A percentile compares a stretch with the other conserved stretches of the same genome.
Conservation (phyloP, 164 flowering plant genomes). For the Saururus chinensis region DNA sequence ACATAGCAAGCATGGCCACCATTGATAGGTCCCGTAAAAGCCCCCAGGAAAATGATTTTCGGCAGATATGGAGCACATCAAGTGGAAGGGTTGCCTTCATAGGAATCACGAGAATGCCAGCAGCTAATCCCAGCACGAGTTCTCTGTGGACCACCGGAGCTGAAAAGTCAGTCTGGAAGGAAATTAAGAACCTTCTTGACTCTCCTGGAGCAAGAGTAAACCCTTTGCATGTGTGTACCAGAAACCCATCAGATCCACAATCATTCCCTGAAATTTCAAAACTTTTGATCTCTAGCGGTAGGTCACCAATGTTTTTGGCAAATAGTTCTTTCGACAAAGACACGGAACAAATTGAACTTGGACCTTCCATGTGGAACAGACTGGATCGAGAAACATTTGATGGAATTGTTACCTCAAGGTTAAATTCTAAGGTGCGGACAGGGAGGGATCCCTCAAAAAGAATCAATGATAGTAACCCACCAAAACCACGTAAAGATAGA, state of each 20-base stretch:
- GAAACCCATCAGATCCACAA: conserved; percentile 67
- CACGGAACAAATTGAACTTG: conserved; percentile 24
- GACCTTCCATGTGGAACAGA: conserved; percentile 14
- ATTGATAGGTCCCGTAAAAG: conserved; percentile 30
- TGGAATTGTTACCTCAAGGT: conserved; percentile 28
- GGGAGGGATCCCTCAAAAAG: conserved; percentile 53
- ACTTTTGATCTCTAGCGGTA: conserved; percentile 51
- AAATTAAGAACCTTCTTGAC: conserved; percentile 41
- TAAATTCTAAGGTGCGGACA: conserved; percentile 45
- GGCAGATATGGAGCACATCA: conserved; percentile 38
- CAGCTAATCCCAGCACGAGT: conserved; percentile 47
- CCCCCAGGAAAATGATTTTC: conserved; percentile 44
- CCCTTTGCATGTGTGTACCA: conserved; percentile 41
- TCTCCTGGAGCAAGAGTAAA: conserved; percentile 74
- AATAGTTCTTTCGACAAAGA: conserved; percentile 44
- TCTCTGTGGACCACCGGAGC: conserved; percentile 44
- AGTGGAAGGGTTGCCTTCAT: conserved; percentile 65
- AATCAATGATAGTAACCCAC: conserved; percentile 53
- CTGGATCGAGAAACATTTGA: conserved; percentile 29
- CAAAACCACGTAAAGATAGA: conserved; percentile 58
- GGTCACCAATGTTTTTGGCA: conserved; percentile 66
- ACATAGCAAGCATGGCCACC: conserved; percentile 28
- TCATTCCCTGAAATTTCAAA: conserved; percentile 59
- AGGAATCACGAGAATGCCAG: conserved; percentile 59
- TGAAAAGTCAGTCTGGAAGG: conserved; percentile 53